Evolutionary conservation across 2,329 filamentous ascomycete species (phyloP).

Genomic region (Nothophaeocryptopus gaeumannii): DNA sequence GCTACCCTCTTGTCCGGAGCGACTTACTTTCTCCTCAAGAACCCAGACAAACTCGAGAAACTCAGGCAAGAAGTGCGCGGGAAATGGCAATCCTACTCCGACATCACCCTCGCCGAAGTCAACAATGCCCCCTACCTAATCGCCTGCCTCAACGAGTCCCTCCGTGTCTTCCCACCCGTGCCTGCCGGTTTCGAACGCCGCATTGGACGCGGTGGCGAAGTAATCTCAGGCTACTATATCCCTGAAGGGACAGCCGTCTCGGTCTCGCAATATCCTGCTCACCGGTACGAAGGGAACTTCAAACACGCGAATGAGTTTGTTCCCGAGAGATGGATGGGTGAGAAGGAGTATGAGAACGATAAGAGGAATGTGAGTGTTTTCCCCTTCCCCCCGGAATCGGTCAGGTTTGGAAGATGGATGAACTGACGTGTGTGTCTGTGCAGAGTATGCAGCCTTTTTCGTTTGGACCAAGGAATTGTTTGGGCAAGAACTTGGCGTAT

Average conservation of each 20-base stretch:
- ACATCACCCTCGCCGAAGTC: conserved; percentile 28
- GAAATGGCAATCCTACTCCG: conserved; percentile 34
- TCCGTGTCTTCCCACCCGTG: conserved; percentile 47
- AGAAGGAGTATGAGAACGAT: conserved; percentile 28
- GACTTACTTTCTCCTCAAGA: conserved; percentile 42
- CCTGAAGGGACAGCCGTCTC: conserved; percentile 29
- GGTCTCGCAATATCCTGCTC: conserved; percentile 27
- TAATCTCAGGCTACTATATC: conserved; percentile 30
- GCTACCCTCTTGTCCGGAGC: conserved; percentile 45
- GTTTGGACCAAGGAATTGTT: conserved; percentile 33
- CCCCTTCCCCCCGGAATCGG: too few relatives aligned
- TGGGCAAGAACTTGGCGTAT: conserved; percentile 36
- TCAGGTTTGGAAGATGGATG: too few relatives aligned
- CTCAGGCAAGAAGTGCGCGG: conserved; percentile 44
- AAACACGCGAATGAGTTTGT: conserved; percentile 26
- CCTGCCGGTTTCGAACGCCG: conserved; percentile 37
- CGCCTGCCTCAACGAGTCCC: conserved; percentile 45
- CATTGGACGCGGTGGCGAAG: conserved; percentile 26
- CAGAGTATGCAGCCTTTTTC: conserved; percentile 31
- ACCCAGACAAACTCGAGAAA: conserved; percentile 38
- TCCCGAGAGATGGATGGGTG: conserved; percentile 33
- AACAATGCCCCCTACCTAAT: conserved; percentile 38
- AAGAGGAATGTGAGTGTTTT: conserved; percentile 15
- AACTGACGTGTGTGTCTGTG: too few relatives aligned
- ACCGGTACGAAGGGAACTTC: conserved; percentile 28